Evolutionary conservation across 2,329 filamentous ascomycete genomes (phyloP).

Genomic region (Fusarium pseudonygamai): DNA sequence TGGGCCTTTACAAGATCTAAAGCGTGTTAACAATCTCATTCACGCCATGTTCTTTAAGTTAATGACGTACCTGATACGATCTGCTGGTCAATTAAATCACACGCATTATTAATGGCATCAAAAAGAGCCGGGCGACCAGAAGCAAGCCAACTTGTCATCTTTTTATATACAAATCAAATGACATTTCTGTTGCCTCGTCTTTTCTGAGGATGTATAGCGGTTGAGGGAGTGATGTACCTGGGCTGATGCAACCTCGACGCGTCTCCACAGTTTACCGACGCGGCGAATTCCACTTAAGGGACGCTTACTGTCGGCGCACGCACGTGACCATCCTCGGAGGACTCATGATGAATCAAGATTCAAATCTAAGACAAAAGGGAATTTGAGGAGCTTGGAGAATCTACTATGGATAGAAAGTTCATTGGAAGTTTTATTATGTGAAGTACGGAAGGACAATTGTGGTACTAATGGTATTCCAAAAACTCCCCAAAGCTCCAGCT

Average conservation of each 20-base stretch:
- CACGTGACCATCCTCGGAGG: constrained; percentile 18
- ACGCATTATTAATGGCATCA: constrained; percentile 52
- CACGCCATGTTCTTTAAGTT: not conserved
- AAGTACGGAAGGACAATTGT: not conserved
- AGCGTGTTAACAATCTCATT: constrained; percentile 21
- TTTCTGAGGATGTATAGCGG: not conserved
- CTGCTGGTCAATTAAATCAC: constrained; percentile 52
- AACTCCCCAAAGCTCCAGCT: not conserved
- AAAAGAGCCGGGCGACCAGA: constrained; percentile 53
- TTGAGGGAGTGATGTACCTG: not conserved
- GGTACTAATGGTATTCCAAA: not conserved
- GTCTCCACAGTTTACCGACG: constrained; percentile 38
- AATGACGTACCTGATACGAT: constrained; percentile 48
- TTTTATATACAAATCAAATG: constrained; percentile 4
- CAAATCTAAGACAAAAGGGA: not conserved
- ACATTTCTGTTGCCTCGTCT: constrained; percentile 15
- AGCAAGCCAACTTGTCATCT: constrained; percentile 54
- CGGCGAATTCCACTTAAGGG: constrained; percentile 18
- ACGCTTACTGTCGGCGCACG: not conserved
- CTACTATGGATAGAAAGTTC: not conserved
- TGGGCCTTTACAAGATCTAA: constrained; percentile 55
- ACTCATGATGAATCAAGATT: not conserved
- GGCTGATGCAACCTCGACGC: constrained; percentile 32
- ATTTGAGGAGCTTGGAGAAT: not conserved
- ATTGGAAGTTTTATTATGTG: not conserved